Percentiles rank a stretch among this genome's conserved stretches.
Evolutionary conservation across 1,284 basidiomycete genomes (phyloP).

Genomic region (Ceratobasidium sp.): DNA sequence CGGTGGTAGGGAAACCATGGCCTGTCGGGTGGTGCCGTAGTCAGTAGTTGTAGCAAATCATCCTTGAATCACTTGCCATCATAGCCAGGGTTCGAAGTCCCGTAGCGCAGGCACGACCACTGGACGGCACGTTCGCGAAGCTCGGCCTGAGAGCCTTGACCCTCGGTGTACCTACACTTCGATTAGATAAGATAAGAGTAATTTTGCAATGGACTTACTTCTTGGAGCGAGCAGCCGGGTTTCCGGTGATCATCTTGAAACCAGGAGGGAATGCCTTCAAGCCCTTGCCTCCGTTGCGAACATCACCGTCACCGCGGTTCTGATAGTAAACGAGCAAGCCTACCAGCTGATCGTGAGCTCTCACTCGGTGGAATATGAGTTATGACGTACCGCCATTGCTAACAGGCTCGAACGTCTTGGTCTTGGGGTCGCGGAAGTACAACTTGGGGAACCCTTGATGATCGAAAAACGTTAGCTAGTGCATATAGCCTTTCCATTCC

Average conservation of each 20-base stretch:
- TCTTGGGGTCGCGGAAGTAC: conserved; percentile 58
- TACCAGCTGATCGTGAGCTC: background rate
- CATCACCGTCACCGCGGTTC: conserved; percentile 13
- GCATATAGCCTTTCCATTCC: background rate
- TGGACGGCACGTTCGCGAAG: conserved; percentile 60
- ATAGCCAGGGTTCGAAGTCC: conserved; percentile 52
- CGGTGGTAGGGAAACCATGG: conserved; percentile 59
- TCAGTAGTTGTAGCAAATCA: background rate
- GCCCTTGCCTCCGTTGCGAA: conserved; percentile 50
- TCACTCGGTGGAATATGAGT: background rate
- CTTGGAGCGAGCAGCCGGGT: conserved; percentile 50
- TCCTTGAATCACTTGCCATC: conserved; percentile 48
- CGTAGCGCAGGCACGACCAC: conserved; percentile 62
- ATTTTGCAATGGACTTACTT: background rate
- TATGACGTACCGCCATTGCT: conserved; percentile 38
- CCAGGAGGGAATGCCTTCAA: conserved; percentile 56
- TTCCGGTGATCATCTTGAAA: conserved; percentile 63
- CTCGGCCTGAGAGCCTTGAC: no score
- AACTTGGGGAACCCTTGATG: conserved; percentile 29
- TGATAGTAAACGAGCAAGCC: background rate
- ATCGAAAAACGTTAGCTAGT: background rate
- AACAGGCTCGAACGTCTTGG: conserved; percentile 56
- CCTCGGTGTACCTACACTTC: background rate
- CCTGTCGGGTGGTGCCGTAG: background rate
- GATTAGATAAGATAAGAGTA: background rate